Base-by-base conservation (phyloP, 2,329 filamentous ascomycete genomes). In the Nothophaeocryptopus gaeumannii region DNA sequence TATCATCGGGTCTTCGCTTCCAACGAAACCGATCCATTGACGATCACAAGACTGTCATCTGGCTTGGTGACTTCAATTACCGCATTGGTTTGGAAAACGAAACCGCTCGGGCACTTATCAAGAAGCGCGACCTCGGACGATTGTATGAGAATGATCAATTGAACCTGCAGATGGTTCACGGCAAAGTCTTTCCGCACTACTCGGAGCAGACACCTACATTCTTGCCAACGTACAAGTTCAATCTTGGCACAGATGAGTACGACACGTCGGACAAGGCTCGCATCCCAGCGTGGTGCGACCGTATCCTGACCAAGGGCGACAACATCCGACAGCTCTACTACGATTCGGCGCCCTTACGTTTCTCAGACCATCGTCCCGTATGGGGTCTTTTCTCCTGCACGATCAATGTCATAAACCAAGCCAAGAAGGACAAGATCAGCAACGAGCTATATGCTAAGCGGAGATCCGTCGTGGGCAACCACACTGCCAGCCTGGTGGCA, bases 1-100 rank as follows among this genome's bases (percentile, higher is more conserved):
- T 96, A 54, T 85, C 88, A 59, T 81, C 88, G 53, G 93, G 93
- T 2, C 71, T 99, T 31, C 82, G 88, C 34, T 99, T 99, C 66
- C 92, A 96, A 69, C 82, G 89, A 47, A 96, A 96, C 63, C 79
- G 90, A 50, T 82, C 86, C 5, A 97, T 99, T 55, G 89, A 93
- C 61, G 87, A 97, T 66, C 93, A 99, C 66, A 89, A 86, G 58
- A 85, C 88, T 15, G 85, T 97, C 32, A 85, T 96, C 45, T 99
- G 93, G 92, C 79, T 96, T 36, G 93, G 93, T 5, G 93, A 99
- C 69, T 99, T 99, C 75, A 99, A 99, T 67, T 99, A 99, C 70
- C 86, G 93, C 13, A 95, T 99, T 61, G 92, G 91, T 1, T 77
- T 97, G 50, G 80, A 79, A 38, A 83, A 89, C 57, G 89, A 96